Evolutionary conservation across 108 stramenopile species (phyloP).

Genomic region (Skeletonema menzelii): DNA sequence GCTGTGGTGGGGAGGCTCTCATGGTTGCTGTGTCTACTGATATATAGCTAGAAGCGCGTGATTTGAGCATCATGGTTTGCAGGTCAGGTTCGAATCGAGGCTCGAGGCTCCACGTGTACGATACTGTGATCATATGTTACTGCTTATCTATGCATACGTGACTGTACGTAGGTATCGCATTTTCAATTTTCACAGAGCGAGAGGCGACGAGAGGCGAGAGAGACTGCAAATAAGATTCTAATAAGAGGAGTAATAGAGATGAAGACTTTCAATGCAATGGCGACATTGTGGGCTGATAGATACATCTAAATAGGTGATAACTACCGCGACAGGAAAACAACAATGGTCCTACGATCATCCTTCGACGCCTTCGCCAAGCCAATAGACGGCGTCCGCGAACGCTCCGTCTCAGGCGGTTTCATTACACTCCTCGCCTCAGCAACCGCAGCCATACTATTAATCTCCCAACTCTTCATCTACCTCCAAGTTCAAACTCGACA

Average conservation of each 20-base stretch:
- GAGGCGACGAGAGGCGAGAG: too few relatives aligned
- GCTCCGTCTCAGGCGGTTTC: slow-evolving; percentile 65
- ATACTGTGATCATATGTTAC: too few relatives aligned
- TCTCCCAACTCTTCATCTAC: slow-evolving; percentile 70
- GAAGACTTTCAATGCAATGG: too few relatives aligned
- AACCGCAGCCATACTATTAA: slow-evolving; percentile 57
- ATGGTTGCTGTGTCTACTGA: not conserved
- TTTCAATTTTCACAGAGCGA: too few relatives aligned
- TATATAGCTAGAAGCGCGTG: too few relatives aligned
- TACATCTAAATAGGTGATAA: too few relatives aligned
- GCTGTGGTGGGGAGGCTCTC: not conserved
- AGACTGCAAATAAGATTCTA: too few relatives aligned
- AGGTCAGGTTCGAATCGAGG: not conserved
- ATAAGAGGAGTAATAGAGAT: too few relatives aligned
- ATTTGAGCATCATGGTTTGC: not conserved
- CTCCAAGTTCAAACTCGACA: slow-evolving; percentile 55
- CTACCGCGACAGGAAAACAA: not conserved
- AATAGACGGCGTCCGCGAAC: slow-evolving; percentile 64
- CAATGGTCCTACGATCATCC: slow-evolving; percentile 36
- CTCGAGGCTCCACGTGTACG: too few relatives aligned
- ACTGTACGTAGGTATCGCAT: too few relatives aligned
- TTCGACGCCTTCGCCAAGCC: slow-evolving; percentile 78
- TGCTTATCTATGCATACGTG: too few relatives aligned
- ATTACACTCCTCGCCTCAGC: slow-evolving; percentile 72
- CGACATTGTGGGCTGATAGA: too few relatives aligned